Evolutionary conservation across 2,329 filamentous ascomycete genomes (phyloP).

Genomic region (Cladophialophora carrionii): DNA sequence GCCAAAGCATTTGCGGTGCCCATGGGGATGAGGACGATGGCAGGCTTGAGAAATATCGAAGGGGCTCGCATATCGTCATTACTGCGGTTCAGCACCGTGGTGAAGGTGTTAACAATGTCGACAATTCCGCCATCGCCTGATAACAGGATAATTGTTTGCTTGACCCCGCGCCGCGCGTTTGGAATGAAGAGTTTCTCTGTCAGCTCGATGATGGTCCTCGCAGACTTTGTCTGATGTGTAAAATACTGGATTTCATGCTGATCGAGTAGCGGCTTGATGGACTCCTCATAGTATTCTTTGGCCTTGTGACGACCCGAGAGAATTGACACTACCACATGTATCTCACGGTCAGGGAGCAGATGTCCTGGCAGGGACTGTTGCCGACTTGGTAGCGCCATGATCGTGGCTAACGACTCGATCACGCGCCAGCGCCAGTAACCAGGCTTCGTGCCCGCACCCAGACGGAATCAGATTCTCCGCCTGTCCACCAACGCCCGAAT

Average conservation of each 20-base stretch:
- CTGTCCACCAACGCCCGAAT: not conserved
- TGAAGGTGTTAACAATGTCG: slow-evolving; percentile 75
- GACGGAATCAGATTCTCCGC: not conserved
- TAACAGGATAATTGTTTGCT: slow-evolving; percentile 72
- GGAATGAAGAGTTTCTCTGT: slow-evolving; percentile 56
- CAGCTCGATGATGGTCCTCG: slow-evolving; percentile 67
- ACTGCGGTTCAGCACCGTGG: slow-evolving; percentile 35
- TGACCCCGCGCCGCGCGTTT: slow-evolving; percentile 52
- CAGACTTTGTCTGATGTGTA: slow-evolving; percentile 66
- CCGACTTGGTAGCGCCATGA: slow-evolving; percentile 4
- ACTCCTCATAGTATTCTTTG: slow-evolving; percentile 57
- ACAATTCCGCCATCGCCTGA: slow-evolving; percentile 86
- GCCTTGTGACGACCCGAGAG: slow-evolving; percentile 66
- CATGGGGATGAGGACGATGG: slow-evolving; percentile 59
- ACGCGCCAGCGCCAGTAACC: not conserved
- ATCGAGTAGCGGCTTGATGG: slow-evolving; percentile 61
- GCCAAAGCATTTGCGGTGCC: slow-evolving; percentile 55
- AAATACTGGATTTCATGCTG: slow-evolving; percentile 55
- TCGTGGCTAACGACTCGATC: not conserved
- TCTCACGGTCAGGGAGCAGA: slow-evolving; percentile 35
- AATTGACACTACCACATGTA: slow-evolving; percentile 70
- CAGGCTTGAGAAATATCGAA: slow-evolving; percentile 53
- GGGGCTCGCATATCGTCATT: slow-evolving; percentile 37
- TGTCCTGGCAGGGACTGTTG: slow-evolving; percentile 12
- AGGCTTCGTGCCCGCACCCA: not conserved